Evolutionary conservation across 2,329 filamentous ascomycete genomes (phyloP).

Genomic region (Alternaria tenuissima): DNA sequence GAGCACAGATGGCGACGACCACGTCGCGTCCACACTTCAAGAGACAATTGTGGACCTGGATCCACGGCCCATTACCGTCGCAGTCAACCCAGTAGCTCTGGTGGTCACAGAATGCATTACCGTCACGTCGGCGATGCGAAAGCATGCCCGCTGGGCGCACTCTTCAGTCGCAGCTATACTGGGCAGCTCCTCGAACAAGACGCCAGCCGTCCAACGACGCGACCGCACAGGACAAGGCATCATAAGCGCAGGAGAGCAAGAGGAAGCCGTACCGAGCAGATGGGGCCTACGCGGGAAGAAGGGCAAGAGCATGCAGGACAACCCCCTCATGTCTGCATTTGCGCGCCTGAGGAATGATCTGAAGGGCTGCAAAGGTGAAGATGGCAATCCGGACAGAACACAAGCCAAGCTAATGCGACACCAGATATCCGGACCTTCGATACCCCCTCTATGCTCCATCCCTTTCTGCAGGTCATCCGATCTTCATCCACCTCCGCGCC

Average conservation of each 20-base stretch:
- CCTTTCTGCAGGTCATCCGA: constrained; percentile 95
- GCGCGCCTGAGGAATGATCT: constrained; percentile 87
- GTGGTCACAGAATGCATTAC: constrained; percentile 99
- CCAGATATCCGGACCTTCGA: constrained; percentile 88
- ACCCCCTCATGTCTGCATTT: constrained; percentile 94
- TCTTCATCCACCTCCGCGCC: constrained; percentile 95
- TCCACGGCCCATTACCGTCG: constrained; percentile 68
- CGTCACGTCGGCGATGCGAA: constrained; percentile 97
- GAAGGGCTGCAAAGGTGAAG: constrained; percentile 78
- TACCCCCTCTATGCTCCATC: constrained; percentile 85
- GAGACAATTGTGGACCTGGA: constrained; percentile 32
- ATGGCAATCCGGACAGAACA: neutral
- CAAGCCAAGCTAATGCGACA: constrained; percentile 31
- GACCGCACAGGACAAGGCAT: constrained; percentile 48
- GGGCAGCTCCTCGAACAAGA: constrained; percentile 70
- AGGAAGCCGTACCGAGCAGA: constrained; percentile 75
- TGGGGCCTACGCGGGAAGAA: constrained; percentile 96
- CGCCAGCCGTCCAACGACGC: constrained; percentile 45
- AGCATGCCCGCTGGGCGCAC: constrained; percentile 94
- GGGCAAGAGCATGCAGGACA: constrained; percentile 96
- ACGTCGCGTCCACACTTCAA: constrained; percentile 33
- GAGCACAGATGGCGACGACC: constrained; percentile 34
- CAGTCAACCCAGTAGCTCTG: constrained; percentile 88
- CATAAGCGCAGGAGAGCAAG: constrained; percentile 48
- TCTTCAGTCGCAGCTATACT: constrained; percentile 96